A percentile compares a stretch with the other conserved stretches of the same genome.
phyloP scores from a whole-genome alignment of 73 alveolate species.

The Paramecium octaurelia region DNA sequence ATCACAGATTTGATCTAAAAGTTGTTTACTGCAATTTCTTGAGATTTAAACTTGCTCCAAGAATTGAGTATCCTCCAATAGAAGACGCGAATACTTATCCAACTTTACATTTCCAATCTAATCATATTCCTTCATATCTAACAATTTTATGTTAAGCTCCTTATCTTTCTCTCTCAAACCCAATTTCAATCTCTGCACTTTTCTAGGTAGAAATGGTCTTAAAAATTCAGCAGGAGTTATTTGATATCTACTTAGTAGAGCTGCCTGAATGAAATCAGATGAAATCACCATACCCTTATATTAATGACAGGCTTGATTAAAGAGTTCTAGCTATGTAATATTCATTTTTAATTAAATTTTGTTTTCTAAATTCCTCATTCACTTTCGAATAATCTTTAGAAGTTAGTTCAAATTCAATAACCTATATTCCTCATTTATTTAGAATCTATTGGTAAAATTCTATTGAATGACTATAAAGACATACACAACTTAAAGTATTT shows the following conservation, averaged over 20 bases:
- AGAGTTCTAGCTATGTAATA: neutral
- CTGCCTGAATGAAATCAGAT: neutral
- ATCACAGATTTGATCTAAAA: neutral
- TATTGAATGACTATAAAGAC: too few relatives aligned
- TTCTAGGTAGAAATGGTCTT: slow-evolving; percentile 37
- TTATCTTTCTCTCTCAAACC: slow-evolving; percentile 40
- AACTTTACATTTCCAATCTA: neutral
- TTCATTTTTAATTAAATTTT: neutral
- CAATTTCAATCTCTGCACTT: neutral
- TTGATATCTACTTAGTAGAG: neutral
- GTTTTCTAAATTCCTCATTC: neutral
- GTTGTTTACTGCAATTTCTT: neutral
- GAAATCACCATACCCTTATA: slow-evolving; percentile 43
- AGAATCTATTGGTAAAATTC: neutral
- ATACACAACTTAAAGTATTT: neutral
- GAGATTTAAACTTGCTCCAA: neutral
- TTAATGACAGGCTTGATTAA: slow-evolving; percentile 39
- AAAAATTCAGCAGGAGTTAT: slow-evolving; percentile 45
- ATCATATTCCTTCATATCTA: neutral
- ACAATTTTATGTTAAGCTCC: slow-evolving; percentile 17
- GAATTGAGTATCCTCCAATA: slow-evolving; percentile 1
- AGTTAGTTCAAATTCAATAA: neutral
- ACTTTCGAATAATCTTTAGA: neutral
- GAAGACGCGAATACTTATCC: slow-evolving; percentile 4
- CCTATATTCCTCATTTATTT: neutral